A percentile compares a stretch with the other conserved stretches of the same genome.
These are phyloP conservation scores for Gossypioides kirkii DNA, from an alignment of 345 rosid genomes.

Conservation along the genomic window DNA sequence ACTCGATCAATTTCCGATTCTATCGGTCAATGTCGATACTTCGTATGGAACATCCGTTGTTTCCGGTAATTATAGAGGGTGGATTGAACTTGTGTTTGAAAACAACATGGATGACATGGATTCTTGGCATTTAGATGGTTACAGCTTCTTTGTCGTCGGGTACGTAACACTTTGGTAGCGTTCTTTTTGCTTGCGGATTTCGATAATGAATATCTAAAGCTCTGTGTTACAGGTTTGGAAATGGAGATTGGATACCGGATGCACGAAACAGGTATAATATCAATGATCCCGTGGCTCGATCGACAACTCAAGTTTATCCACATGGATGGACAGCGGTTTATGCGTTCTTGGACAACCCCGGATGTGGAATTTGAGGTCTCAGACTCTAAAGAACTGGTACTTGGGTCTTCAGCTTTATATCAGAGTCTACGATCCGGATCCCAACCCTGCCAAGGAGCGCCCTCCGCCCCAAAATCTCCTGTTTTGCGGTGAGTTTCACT, in stretches of 20 bases:
- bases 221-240: conserved; percentile 25
- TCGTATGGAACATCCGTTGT: conserved; percentile 38
- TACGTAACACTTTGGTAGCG: conserved; percentile 3
- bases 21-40: neutral
- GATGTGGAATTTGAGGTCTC: conserved; percentile 45
- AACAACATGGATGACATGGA: conserved; percentile 31
- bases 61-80: conserved; percentile 38
- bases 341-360: too few relatives aligned
- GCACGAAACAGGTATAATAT: conserved; percentile 22
- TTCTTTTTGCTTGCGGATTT: too few relatives aligned
- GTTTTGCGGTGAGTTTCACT: conserved; percentile 20
- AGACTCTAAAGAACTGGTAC: conserved; percentile 29
- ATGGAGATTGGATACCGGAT: conserved; percentile 29
- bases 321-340: too few relatives aligned
- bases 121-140: conserved; percentile 65
- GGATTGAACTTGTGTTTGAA: conserved; percentile 45
- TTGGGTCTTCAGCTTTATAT: conserved; percentile 40
- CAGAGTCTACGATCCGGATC: conserved; percentile 24
- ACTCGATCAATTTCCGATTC: conserved; percentile 32
- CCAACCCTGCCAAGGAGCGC: conserved; percentile 36
- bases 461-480: conserved; percentile 29
- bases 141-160: conserved; percentile 55
- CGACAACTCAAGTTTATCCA: conserved; percentile 19
- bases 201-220: too few relatives aligned
- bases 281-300: conserved; percentile 29